These are phyloP conservation scores for Neonectria sp. DNA, from an alignment of 2,329 filamentous ascomycete species.

Conservation along the genomic window DNA sequence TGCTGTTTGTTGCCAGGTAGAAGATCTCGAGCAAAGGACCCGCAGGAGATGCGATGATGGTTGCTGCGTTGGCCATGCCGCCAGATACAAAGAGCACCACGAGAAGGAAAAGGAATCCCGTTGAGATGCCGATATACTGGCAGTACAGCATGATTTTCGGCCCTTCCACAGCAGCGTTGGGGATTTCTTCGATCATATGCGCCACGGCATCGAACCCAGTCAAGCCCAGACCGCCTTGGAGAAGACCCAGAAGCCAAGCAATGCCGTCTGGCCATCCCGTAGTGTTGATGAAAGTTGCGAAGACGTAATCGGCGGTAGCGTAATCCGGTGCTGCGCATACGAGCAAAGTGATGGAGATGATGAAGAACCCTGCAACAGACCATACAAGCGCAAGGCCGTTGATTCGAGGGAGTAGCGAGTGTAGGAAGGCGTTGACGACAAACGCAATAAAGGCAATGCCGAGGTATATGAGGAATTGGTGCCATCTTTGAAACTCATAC, in stretches of 20 bases:
- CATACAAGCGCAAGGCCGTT: conserved; percentile 79
- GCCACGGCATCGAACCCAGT: conserved; percentile 54
- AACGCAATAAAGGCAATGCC: conserved; percentile 49
- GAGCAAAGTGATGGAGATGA: conserved; percentile 79
- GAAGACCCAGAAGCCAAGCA: conserved; percentile 52
- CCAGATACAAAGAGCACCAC: conserved; percentile 76
- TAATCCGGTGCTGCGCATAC: conserved; percentile 76
- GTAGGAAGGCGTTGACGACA: conserved; percentile 50
- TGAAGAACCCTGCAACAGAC: conserved; percentile 76
- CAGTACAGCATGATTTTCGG: conserved; percentile 65
- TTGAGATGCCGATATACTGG: conserved; percentile 73
- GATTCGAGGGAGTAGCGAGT: conserved; percentile 56
- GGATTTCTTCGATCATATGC: conserved; percentile 55
- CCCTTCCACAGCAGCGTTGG: conserved; percentile 48
- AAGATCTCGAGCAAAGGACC: conserved; percentile 76
- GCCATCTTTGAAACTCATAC: conserved; percentile 74
- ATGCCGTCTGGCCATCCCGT: conserved; percentile 54
- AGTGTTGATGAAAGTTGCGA: conserved; percentile 50
- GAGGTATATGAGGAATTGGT: conserved; percentile 74
- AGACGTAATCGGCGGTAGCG: conserved; percentile 50
- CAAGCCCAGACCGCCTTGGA: conserved; percentile 52
- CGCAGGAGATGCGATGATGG: conserved; percentile 66
- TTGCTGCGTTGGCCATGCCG: conserved; percentile 62
- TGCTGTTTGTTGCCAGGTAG: conserved; percentile 72
- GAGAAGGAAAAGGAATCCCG: conserved; percentile 74